These are phyloP conservation scores for Fonsecaea pedrosoi DNA, from an alignment of 2,329 filamentous ascomycete genomes.

Conservation along the genomic window DNA sequence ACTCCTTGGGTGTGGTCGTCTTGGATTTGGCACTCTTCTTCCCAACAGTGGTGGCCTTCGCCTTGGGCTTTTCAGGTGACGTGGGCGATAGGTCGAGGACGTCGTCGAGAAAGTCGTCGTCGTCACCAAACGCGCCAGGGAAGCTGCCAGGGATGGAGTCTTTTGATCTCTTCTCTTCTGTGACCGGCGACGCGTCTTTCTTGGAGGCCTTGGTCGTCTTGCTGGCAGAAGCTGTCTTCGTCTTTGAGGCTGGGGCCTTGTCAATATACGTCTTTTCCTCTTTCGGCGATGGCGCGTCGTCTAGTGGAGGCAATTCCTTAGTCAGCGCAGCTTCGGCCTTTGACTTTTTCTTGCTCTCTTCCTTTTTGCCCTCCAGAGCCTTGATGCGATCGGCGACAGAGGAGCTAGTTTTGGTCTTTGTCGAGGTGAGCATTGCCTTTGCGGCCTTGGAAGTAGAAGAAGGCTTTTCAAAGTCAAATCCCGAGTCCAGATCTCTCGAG, in stretches of 20 bases:
- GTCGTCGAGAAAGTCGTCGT: constrained; percentile 52
- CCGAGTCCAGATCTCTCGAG: constrained; percentile 51
- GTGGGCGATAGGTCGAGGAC: constrained; percentile 38
- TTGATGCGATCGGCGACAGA: constrained; percentile 63
- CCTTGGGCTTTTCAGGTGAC: constrained; percentile 34
- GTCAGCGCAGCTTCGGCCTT: constrained; percentile 49
- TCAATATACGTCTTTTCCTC: constrained; percentile 52
- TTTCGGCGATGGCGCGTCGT: constrained; percentile 45
- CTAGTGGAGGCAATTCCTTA: constrained; percentile 48
- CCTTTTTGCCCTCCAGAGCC: constrained; percentile 51
- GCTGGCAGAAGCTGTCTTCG: constrained; percentile 37
- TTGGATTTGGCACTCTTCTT: constrained; percentile 42
- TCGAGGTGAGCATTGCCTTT: constrained; percentile 46
- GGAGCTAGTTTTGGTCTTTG: constrained; percentile 51
- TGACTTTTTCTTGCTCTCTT: constrained; percentile 48
- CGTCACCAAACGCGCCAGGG: constrained; percentile 58
- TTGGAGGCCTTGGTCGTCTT: constrained; percentile 39
- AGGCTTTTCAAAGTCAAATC: constrained; percentile 46
- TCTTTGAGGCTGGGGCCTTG: constrained; percentile 49
- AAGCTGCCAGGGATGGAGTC: constrained; percentile 64
- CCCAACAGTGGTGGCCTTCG: constrained; percentile 31
- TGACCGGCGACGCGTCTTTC: constrained; percentile 37
- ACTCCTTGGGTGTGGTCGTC: constrained; percentile 38
- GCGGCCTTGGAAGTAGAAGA: constrained; percentile 52
- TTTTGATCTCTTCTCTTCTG: constrained; percentile 48